These are phyloP conservation scores for Mollisia scopiformis DNA, from an alignment of 2,329 filamentous ascomycete genomes.

Conservation along the genomic window DNA sequence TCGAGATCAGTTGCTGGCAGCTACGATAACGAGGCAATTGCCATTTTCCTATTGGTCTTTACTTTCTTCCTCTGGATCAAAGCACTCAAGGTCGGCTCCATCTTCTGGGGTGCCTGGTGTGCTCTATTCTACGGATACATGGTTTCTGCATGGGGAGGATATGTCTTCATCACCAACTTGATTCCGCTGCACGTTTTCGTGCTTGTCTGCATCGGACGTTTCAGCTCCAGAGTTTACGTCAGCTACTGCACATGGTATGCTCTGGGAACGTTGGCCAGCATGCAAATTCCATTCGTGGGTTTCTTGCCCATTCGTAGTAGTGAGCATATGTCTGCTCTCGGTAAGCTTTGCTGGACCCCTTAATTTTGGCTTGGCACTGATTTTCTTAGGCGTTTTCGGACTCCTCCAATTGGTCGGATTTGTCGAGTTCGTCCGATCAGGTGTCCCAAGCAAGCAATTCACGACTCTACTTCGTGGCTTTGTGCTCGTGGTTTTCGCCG, in stretches of 20 bases:
- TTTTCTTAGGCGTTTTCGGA: conserved; percentile 80
- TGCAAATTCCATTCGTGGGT: conserved; percentile 99
- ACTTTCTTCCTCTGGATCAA: conserved; percentile 99
- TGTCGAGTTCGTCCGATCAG: conserved; percentile 86
- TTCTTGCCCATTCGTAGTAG: conserved; percentile 96
- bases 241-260: conserved; percentile 99
- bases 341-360: conserved; percentile 50
- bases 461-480: conserved; percentile 82
- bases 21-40: conserved; percentile 99
- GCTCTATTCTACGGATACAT: conserved; percentile 99
- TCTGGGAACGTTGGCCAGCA: conserved; percentile 91
- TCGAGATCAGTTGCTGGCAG: conserved; percentile 96
- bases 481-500: conserved; percentile 72
- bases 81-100: conserved; percentile 92
- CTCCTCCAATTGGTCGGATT: conserved; percentile 92
- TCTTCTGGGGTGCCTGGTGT: conserved; percentile 93
- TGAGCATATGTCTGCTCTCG: conserved; percentile 97
- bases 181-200: conserved; percentile 94
- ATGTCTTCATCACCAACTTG: conserved; percentile 98
- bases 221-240: conserved; percentile 91
- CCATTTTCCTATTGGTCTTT: conserved; percentile 97
- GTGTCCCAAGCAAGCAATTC: conserved; percentile 91
- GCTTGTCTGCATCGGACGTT: conserved; percentile 94
- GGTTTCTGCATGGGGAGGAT: conserved; percentile 99
- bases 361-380: conserved; percentile 19